Conservation (phyloP, 257 asterid species). For the Echium plantagineum region DNA sequence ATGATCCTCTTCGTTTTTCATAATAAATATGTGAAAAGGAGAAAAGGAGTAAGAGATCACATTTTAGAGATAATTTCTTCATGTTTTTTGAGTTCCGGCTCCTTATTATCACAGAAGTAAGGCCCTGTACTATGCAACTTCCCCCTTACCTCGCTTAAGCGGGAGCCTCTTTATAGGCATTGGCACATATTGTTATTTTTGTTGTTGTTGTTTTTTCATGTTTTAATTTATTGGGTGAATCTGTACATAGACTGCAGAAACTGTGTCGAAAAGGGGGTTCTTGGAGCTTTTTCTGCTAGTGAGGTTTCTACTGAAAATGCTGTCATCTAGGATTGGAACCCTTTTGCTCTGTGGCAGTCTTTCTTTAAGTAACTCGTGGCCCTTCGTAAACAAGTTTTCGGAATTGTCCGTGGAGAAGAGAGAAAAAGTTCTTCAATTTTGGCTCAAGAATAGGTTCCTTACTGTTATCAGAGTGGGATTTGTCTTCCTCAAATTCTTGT, state of each 20-base stretch:
- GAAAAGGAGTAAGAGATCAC: too few relatives aligned
- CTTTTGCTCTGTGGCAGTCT: constrained; percentile 45
- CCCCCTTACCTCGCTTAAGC: too few relatives aligned
- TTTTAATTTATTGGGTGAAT: not conserved
- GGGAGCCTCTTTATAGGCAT: too few relatives aligned
- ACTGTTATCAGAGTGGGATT: constrained; percentile 73
- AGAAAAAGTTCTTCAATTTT: constrained; percentile 46
- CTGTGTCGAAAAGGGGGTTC: constrained; percentile 29
- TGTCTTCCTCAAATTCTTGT: constrained; percentile 57
- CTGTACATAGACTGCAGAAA: constrained; percentile 51
- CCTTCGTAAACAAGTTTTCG: constrained; percentile 45
- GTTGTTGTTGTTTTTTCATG: not conserved
- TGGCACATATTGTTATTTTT: not conserved
- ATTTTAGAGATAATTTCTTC: too few relatives aligned
- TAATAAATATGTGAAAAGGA: too few relatives aligned
- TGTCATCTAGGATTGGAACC: constrained; percentile 65
- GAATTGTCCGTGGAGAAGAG: constrained; percentile 46
- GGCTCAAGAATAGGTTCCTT: constrained; percentile 37
- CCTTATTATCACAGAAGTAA: too few relatives aligned
- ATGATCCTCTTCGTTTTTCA: not conserved
- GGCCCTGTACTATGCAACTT: too few relatives aligned
- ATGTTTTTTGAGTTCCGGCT: too few relatives aligned
- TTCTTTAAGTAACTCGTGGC: constrained; percentile 41
- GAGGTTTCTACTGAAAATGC: constrained; percentile 26
- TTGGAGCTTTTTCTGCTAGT: constrained; percentile 38